These are phyloP conservation scores for Cytospora piceicola DNA, from an alignment of 2,329 filamentous ascomycete species.

Conservation along the genomic window DNA sequence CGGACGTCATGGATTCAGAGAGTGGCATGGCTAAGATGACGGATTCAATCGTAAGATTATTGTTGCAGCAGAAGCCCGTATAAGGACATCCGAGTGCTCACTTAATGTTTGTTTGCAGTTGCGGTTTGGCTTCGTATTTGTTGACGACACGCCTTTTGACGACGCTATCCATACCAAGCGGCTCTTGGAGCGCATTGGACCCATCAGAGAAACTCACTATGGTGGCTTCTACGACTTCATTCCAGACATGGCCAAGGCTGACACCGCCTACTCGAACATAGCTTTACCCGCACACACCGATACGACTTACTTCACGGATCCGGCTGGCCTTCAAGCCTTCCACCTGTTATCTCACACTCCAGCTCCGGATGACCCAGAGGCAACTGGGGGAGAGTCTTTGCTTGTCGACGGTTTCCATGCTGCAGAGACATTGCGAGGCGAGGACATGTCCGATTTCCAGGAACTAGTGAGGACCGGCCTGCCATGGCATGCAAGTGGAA, in stretches of 20 bases:
- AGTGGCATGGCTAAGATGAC: slow-evolving; percentile 64
- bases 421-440: slow-evolving; percentile 60
- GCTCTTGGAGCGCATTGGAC: slow-evolving; percentile 81
- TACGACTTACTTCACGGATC: slow-evolving; percentile 94
- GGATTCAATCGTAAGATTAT: slow-evolving; percentile 60
- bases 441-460: slow-evolving; percentile 60
- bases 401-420: slow-evolving; percentile 87
- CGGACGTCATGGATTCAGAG: slow-evolving; percentile 62
- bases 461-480: slow-evolving; percentile 62
- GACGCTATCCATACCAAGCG: slow-evolving; percentile 71
- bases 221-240: slow-evolving; percentile 82
- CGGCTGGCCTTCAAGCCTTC: slow-evolving; percentile 88
- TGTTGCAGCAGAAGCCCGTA: too few species aligned
- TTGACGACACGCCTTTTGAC: slow-evolving; percentile 67
- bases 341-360: slow-evolving; percentile 82
- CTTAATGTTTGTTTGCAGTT: slow-evolving; percentile 55
- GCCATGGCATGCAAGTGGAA: slow-evolving; percentile 86
- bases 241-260: slow-evolving; percentile 82
- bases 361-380: slow-evolving; percentile 44
- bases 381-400: slow-evolving; percentile 72
- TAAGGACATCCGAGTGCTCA: background rate
- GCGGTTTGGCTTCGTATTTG: slow-evolving; percentile 75
- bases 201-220: slow-evolving; percentile 90
- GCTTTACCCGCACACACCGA: slow-evolving; percentile 87
- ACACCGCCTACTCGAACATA: slow-evolving; percentile 89